Evolutionary conservation across 2,329 filamentous ascomycete species (phyloP).

Genomic region (Aspergillus terreus): DNA sequence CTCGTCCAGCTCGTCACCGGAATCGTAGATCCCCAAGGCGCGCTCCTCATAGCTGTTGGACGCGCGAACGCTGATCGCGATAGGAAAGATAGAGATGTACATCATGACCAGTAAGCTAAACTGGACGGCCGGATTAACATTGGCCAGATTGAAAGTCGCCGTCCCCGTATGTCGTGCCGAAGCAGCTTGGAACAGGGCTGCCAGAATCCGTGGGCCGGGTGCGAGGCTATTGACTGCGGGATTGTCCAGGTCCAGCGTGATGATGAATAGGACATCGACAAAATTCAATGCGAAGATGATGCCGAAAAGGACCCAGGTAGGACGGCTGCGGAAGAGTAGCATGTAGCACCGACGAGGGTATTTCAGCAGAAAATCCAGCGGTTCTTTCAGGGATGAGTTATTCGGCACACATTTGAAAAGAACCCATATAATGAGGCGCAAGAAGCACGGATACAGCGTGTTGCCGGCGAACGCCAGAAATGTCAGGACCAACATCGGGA

Average conservation of each 20-base stretch:
- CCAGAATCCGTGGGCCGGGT: slow-evolving; percentile 48
- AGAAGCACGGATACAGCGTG: slow-evolving; percentile 41
- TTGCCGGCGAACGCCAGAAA: slow-evolving; percentile 39
- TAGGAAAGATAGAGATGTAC: slow-evolving; percentile 95
- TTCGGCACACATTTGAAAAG: slow-evolving; percentile 47
- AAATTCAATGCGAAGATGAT: slow-evolving; percentile 52
- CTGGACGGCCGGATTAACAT: slow-evolving; percentile 54
- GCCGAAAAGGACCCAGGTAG: slow-evolving; percentile 56
- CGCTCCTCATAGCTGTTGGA: slow-evolving; percentile 68
- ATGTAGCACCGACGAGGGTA: slow-evolving; percentile 63
- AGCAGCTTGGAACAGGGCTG: slow-evolving; percentile 57
- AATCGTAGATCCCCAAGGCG: slow-evolving; percentile 54
- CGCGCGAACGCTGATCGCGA: slow-evolving; percentile 81
- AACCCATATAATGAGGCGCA: slow-evolving; percentile 56
- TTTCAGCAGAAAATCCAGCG: slow-evolving; percentile 57
- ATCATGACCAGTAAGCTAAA: slow-evolving; percentile 78
- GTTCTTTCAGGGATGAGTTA: slow-evolving; percentile 27
- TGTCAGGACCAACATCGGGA: slow-evolving; percentile 37
- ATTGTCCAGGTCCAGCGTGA: slow-evolving; percentile 52
- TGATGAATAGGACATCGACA: slow-evolving; percentile 55
- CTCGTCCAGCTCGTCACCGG: slow-evolving; percentile 26
- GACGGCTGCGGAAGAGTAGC: slow-evolving; percentile 57
- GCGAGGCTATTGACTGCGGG: slow-evolving; percentile 41
- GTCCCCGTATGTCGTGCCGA: slow-evolving; percentile 49
- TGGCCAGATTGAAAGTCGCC: slow-evolving; percentile 49